Evolutionary conservation across 2,329 filamentous ascomycete genomes (phyloP), one percentile per base, ranked within the genome.

Genomic region (Coniosporium tulheliwenetii): DNA sequence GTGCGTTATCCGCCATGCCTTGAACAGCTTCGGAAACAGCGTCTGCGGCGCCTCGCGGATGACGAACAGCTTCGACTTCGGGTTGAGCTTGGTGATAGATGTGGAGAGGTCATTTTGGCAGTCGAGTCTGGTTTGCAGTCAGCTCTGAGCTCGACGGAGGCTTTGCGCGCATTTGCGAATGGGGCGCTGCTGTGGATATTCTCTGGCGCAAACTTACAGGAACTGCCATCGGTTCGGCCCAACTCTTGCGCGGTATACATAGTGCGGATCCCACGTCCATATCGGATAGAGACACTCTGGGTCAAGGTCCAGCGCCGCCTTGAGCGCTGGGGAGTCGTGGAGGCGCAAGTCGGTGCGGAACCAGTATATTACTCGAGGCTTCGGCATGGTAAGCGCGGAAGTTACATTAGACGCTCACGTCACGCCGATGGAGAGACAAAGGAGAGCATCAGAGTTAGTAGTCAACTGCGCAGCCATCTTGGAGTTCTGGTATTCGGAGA

Each of bases 191-290:
- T 26, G 19, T 26, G 19, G 7, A 7, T 26, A 26, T 26, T 9
- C 13, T 19, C 26, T 26, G 29, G 10, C 13, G 5, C 15, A 35
- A 12, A 14, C 51, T 41, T 51, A 75, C 64, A 85, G 58, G 51
- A 79, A 86, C 50, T 83, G 77, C 78, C 80, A 86, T 48, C 82
- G 66, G 51, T 87, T 87, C 8, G 75, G 63, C 0, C 79, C 79
- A 4, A 79, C 80, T 43, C 81, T 70, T 1, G 77, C 75, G 30
- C 70, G 70, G 54, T 85, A 85, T 19, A 86, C 79, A 53, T 86
- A 86, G 55, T 86, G 79, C 42, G 81, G 81, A 54, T 85, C 81
- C 79, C 81, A 87, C 1, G 78, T 84, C 69, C 82, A 87, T 37
- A 86, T 71, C 1, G 81, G 81, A 65, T 79, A 86, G 19, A 87